phyloP scores from a whole-genome alignment of 2,329 filamentous ascomycete species.

The Clonostachys chloroleuca region DNA sequence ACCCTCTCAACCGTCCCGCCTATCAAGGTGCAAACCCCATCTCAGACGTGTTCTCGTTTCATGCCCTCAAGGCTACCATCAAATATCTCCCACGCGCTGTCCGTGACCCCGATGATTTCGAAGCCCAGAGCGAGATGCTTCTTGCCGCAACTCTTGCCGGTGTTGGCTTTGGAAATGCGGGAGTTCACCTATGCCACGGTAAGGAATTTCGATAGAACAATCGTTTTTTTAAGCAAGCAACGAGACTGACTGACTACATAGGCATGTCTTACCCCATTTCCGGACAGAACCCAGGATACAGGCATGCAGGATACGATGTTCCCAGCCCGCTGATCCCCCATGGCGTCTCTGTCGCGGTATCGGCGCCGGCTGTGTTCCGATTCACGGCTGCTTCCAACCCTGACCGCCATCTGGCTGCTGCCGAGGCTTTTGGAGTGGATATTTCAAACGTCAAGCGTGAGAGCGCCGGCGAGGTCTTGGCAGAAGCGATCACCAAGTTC shows the following conservation, averaged over 20 bases:
- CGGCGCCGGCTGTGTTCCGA: constrained; percentile 86
- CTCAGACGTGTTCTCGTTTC: constrained; percentile 91
- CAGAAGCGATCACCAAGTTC: constrained; percentile 79
- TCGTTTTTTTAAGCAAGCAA: neutral
- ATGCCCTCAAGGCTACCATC: constrained; percentile 76
- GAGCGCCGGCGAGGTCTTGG: constrained; percentile 82
- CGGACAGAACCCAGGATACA: constrained; percentile 86
- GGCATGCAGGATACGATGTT: constrained; percentile 81
- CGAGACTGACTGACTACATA: constrained; percentile 14
- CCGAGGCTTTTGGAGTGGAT: constrained; percentile 88
- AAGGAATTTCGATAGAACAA: constrained; percentile 14
- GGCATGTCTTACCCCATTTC: constrained; percentile 98
- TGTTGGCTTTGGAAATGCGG: constrained; percentile 95
- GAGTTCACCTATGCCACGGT: constrained; percentile 75
- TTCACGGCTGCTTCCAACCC: constrained; percentile 92
- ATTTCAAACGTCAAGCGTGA: constrained; percentile 82
- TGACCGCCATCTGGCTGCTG: constrained; percentile 83
- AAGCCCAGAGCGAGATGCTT: constrained; percentile 94
- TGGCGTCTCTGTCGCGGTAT: constrained; percentile 91
- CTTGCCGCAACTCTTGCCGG: constrained; percentile 90
- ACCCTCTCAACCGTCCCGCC: constrained; percentile 86
- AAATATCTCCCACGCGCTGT: constrained; percentile 91
- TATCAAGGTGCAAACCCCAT: constrained; percentile 98
- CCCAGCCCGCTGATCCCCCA: constrained; percentile 82
- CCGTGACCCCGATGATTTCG: constrained; percentile 81